phyloP scores from a whole-genome alignment of 2,329 filamentous ascomycete species.

The Clarireedia hainanense region DNA sequence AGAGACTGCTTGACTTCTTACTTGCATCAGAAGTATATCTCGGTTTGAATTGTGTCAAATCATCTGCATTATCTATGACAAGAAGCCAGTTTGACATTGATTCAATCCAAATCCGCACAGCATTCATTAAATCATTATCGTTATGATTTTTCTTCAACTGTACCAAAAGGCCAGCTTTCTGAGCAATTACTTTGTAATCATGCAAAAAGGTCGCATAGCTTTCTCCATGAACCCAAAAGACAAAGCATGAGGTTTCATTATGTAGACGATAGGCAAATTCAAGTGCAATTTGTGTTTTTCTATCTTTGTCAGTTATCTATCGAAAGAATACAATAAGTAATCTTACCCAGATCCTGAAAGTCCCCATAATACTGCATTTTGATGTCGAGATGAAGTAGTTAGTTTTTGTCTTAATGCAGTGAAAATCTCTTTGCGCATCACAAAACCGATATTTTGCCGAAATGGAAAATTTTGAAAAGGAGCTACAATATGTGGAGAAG shows the following conservation, averaged over 20 bases:
- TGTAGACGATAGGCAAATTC: neutral
- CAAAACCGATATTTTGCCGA: neutral
- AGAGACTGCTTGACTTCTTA: neutral
- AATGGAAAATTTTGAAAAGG: neutral
- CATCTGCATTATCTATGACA: neutral
- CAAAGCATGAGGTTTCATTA: neutral
- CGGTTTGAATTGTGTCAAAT: constrained; percentile 20
- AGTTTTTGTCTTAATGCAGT: neutral
- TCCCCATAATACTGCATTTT: neutral
- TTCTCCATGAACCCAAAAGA: neutral
- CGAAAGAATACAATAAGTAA: neutral
- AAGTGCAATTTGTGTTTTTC: neutral
- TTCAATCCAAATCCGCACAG: neutral
- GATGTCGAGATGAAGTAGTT: neutral
- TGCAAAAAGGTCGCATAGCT: neutral
- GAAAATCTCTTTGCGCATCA: neutral
- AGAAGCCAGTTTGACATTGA: neutral
- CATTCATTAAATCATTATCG: neutral
- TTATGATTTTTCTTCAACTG: neutral
- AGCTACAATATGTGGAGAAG: no score
- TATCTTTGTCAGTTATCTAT: neutral
- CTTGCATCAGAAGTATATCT: neutral
- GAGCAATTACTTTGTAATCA: neutral
- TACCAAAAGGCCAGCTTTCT: neutral
- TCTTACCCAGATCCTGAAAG: neutral